Evolutionary conservation across 805 yeast genomes (phyloP).

Genomic region (Saturnispora kantuleensis): DNA sequence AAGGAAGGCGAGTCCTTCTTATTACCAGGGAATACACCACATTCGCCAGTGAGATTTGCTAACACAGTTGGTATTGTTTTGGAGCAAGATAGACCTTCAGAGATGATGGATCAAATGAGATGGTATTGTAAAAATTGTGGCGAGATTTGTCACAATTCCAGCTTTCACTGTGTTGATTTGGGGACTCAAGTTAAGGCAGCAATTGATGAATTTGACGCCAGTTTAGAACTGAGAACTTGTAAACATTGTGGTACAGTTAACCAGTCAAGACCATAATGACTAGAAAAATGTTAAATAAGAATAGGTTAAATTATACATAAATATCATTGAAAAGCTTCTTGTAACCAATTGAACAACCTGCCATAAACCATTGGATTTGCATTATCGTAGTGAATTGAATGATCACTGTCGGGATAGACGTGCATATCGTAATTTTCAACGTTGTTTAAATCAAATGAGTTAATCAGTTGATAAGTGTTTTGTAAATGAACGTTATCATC

Average conservation of each 20-base stretch:
- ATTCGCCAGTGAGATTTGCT: constrained; percentile 79
- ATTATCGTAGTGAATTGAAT: constrained; percentile 68
- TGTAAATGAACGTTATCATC: constrained; percentile 81
- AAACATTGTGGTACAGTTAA: constrained; percentile 62
- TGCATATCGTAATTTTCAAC: constrained; percentile 79
- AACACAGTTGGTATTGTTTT: constrained; percentile 84
- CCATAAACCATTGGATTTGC: constrained; percentile 68
- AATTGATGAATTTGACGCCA: constrained; percentile 58
- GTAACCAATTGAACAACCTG: constrained; percentile 60
- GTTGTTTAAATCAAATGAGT: constrained; percentile 38
- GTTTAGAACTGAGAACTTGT: constrained; percentile 60
- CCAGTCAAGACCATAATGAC: constrained; percentile 45
- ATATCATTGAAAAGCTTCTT: constrained; percentile 36
- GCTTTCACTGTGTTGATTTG: constrained; percentile 67
- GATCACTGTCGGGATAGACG: constrained; percentile 90
- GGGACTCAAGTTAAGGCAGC: constrained; percentile 89
- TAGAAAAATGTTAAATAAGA: neutral
- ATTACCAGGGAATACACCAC: constrained; percentile 79
- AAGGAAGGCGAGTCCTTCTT: constrained; percentile 83
- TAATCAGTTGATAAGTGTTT: constrained; percentile 53
- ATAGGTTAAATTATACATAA: neutral
- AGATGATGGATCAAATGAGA: constrained; percentile 59
- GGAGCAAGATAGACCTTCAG: constrained; percentile 82
- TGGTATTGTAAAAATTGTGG: constrained; percentile 80
- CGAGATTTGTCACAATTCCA: constrained; percentile 54